Evolutionary conservation across 2,329 filamentous ascomycete species (phyloP), one percentile per base, ranked within the genome.

Genomic region (Plectosphaerella plurivora): DNA sequence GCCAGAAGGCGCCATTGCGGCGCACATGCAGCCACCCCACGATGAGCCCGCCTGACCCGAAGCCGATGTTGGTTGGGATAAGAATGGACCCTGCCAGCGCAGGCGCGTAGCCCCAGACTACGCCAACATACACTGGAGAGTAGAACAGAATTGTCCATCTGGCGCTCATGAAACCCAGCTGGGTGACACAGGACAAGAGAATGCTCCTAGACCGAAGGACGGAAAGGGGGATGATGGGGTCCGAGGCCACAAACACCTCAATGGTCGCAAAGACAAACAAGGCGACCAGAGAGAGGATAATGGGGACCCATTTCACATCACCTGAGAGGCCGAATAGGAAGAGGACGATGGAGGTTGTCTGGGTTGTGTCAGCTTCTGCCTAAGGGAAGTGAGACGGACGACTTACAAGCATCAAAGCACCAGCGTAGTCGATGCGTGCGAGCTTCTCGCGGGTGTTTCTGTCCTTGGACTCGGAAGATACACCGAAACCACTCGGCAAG

Each of bases 121-220:
- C 87, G 53, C 94, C 83, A 35, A 89, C 87, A 61, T 90, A 92
- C 44, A 91, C 83, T 0, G 91, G 90, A 0, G 86, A 81, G 68
- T 91, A 95, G 73, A 91, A 94, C 8, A 95, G 75, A 2, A 95
- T 78, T 7, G 78, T 79, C 90, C 89, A 95, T 53, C 91, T 85
- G 2, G 87, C 79, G 64, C 88, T 84, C 88, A 95, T 93, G 65
- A 91, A 80, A 18, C 87, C 84, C 0, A 92, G 77, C 48, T 91
- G 48, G 1, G 86, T 80, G 20, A 92, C 62, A 63, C 89, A 93
- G 1, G 87, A 87, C 20, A 93, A 70, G 4, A 93, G 73, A 1
- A 89, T 83, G 28, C 85, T 86, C 25, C 86, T 81, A 11, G 86
- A 89, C 49, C 76, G 79, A 25, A 95, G 78, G 2, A 94, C 77